Conservation (phyloP, 2,329 filamentous ascomycete species). For the Colletotrichum agaves region DNA sequence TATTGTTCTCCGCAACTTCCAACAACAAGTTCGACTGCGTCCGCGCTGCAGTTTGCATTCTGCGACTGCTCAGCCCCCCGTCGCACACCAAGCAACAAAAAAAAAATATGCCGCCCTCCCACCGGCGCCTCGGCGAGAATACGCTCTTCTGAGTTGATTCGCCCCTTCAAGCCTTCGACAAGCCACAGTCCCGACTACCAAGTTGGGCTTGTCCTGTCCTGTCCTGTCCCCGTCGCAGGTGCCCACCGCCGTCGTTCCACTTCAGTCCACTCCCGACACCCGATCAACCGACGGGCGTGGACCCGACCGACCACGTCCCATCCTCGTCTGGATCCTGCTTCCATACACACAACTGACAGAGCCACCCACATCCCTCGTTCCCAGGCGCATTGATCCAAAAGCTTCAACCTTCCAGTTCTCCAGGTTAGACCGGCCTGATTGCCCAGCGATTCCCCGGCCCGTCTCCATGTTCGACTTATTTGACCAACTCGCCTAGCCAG, state of each 20-base stretch:
- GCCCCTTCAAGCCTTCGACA: neutral
- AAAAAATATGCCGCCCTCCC: neutral
- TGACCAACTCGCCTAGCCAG: conserved; percentile 7
- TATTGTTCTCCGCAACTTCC: conserved; percentile 24
- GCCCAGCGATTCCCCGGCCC: conserved; percentile 16
- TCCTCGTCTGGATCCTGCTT: conserved; percentile 16
- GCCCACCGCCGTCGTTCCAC: conserved; percentile 29
- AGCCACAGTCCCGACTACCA: neutral
- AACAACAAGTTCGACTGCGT: neutral
- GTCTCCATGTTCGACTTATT: conserved; percentile 11
- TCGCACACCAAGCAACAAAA: neutral
- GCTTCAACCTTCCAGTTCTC: conserved; percentile 4
- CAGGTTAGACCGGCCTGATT: neutral
- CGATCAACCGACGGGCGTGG: conserved; percentile 23
- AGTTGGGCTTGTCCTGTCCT: conserved; percentile 3
- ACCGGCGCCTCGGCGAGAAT: neutral
- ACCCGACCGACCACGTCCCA: conserved; percentile 22
- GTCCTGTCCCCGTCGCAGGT: conserved; percentile 16
- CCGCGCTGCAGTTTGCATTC: neutral
- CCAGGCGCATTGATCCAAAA: conserved; percentile 15
- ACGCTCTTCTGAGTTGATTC: conserved; percentile 10
- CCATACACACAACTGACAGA: conserved; percentile 3
- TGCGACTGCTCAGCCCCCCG: conserved; percentile 5
- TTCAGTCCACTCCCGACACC: conserved; percentile 17
- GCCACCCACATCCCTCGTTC: conserved; percentile 15